Percentiles rank a stretch among this genome's conserved stretches.
These are phyloP conservation scores for Hymenoscyphus albidus DNA, from an alignment of 2,329 filamentous ascomycete species.

Conservation along the genomic window DNA sequence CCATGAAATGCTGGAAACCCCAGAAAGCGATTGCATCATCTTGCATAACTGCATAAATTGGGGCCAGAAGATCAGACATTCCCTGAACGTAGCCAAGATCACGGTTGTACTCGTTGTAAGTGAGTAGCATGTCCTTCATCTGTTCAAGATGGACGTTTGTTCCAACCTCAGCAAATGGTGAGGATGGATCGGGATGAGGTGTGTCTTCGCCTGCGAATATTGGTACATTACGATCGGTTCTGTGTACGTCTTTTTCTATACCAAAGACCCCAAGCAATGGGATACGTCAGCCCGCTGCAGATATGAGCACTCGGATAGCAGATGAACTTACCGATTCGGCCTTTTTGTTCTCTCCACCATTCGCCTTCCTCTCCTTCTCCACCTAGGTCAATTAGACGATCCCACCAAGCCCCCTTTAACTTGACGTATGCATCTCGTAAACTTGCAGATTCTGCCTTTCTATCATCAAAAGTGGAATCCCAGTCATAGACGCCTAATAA, in stretches of 20 bases:
- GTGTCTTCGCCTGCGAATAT: constrained; percentile 96
- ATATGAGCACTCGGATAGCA: constrained; percentile 8
- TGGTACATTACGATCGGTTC: constrained; percentile 91
- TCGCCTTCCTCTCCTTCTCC: constrained; percentile 79
- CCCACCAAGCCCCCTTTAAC: constrained; percentile 95
- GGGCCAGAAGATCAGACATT: constrained; percentile 94
- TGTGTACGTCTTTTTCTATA: constrained; percentile 96
- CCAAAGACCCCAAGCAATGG: constrained; percentile 48
- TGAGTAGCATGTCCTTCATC: constrained; percentile 98
- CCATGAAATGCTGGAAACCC: constrained; percentile 95
- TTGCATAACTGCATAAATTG: constrained; percentile 95
- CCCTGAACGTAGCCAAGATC: constrained; percentile 96
- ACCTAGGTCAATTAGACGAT: constrained; percentile 78
- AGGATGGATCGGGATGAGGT: constrained; percentile 92
- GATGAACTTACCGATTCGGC: constrained; percentile 73
- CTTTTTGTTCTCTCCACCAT: constrained; percentile 95
- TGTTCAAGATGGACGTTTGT: constrained; percentile 98
- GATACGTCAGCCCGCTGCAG: constrained; percentile 36
- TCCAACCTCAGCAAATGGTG: constrained; percentile 85
- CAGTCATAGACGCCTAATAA: constrained; percentile 88
- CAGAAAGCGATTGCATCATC: constrained; percentile 97
- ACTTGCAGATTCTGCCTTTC: constrained; percentile 77
- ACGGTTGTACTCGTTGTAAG: constrained; percentile 97
- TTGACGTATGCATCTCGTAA: constrained; percentile 90
- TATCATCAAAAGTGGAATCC: constrained; percentile 84